phyloP scores from a whole-genome alignment of 2,329 filamentous ascomycete species.

The Fusarium oligoseptatum region DNA sequence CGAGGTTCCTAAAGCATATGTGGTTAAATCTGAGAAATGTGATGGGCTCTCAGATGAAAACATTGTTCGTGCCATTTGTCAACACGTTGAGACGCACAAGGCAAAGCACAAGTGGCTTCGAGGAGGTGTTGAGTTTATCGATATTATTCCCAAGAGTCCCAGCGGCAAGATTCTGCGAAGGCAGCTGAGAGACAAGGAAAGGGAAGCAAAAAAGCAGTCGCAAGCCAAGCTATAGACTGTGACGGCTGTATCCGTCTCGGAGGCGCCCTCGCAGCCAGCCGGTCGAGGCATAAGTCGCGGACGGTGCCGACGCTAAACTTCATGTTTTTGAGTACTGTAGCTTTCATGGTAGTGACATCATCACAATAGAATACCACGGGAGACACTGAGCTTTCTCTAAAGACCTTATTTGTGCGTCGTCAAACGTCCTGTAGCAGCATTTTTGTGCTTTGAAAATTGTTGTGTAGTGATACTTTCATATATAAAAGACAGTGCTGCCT shows the following conservation, averaged over 20 bases:
- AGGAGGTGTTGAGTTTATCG: constrained; percentile 64
- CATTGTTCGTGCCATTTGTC: background rate
- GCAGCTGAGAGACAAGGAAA: background rate
- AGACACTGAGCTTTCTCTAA: background rate
- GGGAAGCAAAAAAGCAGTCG: background rate
- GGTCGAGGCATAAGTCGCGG: background rate
- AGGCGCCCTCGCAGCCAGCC: background rate
- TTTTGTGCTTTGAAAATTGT: no score
- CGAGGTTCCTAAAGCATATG: constrained; percentile 69
- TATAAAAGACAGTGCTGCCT: no score
- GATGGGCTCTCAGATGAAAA: background rate
- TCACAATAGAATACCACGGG: background rate
- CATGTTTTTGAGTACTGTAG: background rate
- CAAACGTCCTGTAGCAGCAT: no score
- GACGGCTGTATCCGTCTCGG: background rate
- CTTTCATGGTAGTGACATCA: background rate
- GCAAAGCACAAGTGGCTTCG: constrained; percentile 64
- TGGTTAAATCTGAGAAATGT: constrained; percentile 53
- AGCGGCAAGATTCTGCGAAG: constrained; percentile 65
- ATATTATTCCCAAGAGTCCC: constrained; percentile 71
- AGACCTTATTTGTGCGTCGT: background rate
- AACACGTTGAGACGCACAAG: background rate
- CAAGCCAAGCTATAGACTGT: background rate
- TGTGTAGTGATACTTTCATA: no score
- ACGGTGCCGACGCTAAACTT: background rate